A percentile compares a stretch with the other conserved stretches of the same genome.
phyloP scores from a whole-genome alignment of 352 stramenopile species.

The Peronosclerospora sorghi region DNA sequence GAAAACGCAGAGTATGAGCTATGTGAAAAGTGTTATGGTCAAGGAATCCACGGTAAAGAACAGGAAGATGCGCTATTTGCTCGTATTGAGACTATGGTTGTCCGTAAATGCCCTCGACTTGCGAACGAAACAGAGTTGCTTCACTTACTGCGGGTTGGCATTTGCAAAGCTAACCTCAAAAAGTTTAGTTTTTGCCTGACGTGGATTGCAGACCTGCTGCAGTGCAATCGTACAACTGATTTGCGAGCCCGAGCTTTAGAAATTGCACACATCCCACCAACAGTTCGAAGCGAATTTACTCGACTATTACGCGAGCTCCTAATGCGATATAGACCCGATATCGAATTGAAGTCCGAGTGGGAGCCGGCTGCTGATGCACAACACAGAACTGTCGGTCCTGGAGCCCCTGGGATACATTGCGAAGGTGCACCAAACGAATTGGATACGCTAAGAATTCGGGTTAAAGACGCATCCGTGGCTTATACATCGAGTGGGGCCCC shows the following conservation, averaged over 20 bases:
- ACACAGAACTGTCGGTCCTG: conserved; percentile 7
- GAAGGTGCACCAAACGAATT: conserved; percentile 23
- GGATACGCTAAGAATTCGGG: conserved; percentile 63
- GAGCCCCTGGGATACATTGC: conserved; percentile 7
- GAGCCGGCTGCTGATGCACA: conserved; percentile 30
- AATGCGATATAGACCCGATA: conserved; percentile 41
- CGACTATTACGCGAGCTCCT: conserved; percentile 47
- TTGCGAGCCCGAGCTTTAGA: conserved; percentile 55
- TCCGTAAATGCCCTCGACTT: conserved; percentile 46
- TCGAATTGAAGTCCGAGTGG: conserved; percentile 65
- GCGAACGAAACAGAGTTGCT: conserved; percentile 42
- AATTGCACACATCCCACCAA: conserved; percentile 58
- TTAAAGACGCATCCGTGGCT: conserved; percentile 33
- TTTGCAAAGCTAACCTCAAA: conserved; percentile 74
- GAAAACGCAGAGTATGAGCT: conserved; percentile 44
- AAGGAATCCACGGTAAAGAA: conserved; percentile 60
- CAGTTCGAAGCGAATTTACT: conserved; percentile 59
- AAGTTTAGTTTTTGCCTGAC: conserved; percentile 77
- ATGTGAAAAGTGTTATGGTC: conserved; percentile 68
- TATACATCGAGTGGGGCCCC: conserved; percentile 1
- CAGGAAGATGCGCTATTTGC: conserved; percentile 50
- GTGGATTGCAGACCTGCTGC: conserved; percentile 63
- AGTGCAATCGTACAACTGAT: conserved; percentile 50
- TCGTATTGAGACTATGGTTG: conserved; percentile 51
- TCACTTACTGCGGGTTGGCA: conserved; percentile 46